Conservation (phyloP, 352 stramenopile genomes). For the Blastocystis sp. region DNA sequence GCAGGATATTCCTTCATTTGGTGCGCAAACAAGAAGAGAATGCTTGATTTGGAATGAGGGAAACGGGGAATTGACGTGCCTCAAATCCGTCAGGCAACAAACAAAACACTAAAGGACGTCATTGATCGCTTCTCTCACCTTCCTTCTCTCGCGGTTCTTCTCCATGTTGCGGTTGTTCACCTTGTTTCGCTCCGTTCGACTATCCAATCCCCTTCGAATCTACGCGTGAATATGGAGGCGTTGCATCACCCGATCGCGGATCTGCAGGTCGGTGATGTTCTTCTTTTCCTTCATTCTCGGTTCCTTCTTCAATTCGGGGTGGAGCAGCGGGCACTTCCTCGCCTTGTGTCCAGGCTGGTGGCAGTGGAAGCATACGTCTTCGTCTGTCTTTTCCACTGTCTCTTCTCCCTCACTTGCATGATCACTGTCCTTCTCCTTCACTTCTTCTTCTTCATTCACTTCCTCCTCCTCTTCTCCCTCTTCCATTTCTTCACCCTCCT, state of each 20-base stretch:
- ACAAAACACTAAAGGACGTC: constrained; percentile 62
- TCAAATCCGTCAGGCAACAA: constrained; percentile 4
- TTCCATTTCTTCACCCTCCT: constrained; percentile 71
- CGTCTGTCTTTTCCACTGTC: constrained; percentile 2
- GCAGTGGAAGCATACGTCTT: constrained; percentile 53
- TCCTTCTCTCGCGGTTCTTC: constrained; percentile 67
- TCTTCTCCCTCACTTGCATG: background rate
- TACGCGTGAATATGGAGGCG: background rate
- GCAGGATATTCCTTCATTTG: constrained; percentile 54
- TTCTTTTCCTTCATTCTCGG: constrained; percentile 66
- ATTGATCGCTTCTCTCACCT: constrained; percentile 48
- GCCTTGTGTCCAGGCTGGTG: constrained; percentile 59
- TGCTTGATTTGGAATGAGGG: too few species aligned
- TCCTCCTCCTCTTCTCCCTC: constrained; percentile 69
- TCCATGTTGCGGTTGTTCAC: constrained; percentile 60
- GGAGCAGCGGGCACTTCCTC: constrained; percentile 48
- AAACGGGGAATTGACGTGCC: too few species aligned
- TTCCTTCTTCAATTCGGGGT: constrained; percentile 65
- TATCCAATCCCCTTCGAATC: constrained; percentile 62
- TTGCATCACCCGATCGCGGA: constrained; percentile 27
- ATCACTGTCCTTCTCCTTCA: constrained; percentile 42
- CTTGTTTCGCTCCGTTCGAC: constrained; percentile 50
- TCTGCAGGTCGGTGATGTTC: constrained; percentile 57
- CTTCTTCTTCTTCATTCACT: constrained; percentile 29
- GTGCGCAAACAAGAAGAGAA: too few species aligned